Evolutionary conservation across 129 eudicot genomes (phyloP).

Genomic region (Chrysanthemum seticuspe): DNA sequence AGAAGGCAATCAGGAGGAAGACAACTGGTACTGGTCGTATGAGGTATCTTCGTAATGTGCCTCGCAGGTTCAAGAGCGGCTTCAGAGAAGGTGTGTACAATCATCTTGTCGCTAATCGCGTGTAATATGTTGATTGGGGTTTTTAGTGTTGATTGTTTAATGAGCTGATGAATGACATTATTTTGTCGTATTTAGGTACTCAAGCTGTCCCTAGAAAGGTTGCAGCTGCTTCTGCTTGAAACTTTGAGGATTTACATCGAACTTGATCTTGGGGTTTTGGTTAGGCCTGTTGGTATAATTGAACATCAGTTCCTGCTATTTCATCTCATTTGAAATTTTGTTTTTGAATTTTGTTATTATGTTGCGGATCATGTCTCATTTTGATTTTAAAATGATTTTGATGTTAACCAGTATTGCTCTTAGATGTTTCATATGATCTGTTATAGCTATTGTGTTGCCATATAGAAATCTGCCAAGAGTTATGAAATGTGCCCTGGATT

Average conservation of each 20-base stretch:
- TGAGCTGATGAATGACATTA: slow-evolving; percentile 1
- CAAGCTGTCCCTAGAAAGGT: slow-evolving; percentile 67
- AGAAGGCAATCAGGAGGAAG: slow-evolving; percentile 55
- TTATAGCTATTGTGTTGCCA: neutral
- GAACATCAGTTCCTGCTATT: slow-evolving; percentile 17
- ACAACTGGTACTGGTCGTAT: slow-evolving; percentile 73
- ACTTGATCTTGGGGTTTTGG: neutral
- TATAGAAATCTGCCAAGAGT: neutral
- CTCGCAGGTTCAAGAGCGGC: slow-evolving; percentile 58
- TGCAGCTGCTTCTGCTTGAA: slow-evolving; percentile 37
- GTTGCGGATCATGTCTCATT: slow-evolving; percentile 16
- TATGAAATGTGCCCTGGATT: neutral
- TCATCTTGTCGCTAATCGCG: neutral
- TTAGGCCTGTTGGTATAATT: slow-evolving; percentile 15
- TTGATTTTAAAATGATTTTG: neutral
- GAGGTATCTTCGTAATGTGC: slow-evolving; percentile 64
- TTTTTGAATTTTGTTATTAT: slow-evolving; percentile 17
- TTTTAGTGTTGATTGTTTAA: neutral
- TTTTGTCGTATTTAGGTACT: slow-evolving; percentile 36
- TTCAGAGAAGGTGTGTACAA: slow-evolving; percentile 54
- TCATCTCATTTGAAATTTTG: neutral
- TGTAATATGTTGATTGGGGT: neutral
- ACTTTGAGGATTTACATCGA: neutral
- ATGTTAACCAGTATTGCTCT: neutral
- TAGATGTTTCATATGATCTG: neutral